Evolutionary conservation across 306 rosid species (phyloP), one percentile per base, ranked within the genome.

Genomic region (Abrus pulchellus): DNA sequence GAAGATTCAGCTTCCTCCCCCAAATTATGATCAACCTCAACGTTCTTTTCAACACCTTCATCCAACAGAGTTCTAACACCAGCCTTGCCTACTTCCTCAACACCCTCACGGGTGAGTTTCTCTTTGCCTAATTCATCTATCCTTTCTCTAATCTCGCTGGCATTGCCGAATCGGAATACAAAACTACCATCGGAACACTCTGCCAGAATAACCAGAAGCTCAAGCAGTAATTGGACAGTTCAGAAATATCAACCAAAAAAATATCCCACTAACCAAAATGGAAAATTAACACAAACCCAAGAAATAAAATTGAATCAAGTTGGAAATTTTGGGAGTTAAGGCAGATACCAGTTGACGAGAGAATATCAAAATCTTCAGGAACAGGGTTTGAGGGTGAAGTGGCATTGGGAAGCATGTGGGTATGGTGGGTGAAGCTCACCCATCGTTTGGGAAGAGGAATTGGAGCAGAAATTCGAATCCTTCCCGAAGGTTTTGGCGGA

Each of bases 131-230:
- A 50, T 33, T 86, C 77, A 5, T 9, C 83, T 38, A 40, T 8
- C 49, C 62, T 76, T 55, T 87, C 64, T 45, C 74, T 78, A 76
- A 83, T 54, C 84, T 86, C 88, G 29, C 64, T 82, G 28, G 86
- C 72, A 75, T 52, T 73, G 44, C 82, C 92, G 55, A 92, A 92
- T 43, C 78, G 83, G 82, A 88, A 92, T 52, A 92, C 0, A 66
- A 90, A 29, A 79, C 89, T 92, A 3, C 97, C 97, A 72, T 92
- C 91, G 0, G 82, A 77, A 82, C 52, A 68, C 82, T 68, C 97
- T 92, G 90, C 79, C 88, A 85, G 80, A 77, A 73, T 38, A 55
- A 74, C 61, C 82, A 82, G 8, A 77, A 77, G 70, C 69, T 43
- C 36, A 53, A 80, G 53, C 40, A 53, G 20, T 13, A 30, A 43